phyloP scores from a whole-genome alignment of 768 basidiomycete genomes.

The Plicaturopsis crispa region DNA sequence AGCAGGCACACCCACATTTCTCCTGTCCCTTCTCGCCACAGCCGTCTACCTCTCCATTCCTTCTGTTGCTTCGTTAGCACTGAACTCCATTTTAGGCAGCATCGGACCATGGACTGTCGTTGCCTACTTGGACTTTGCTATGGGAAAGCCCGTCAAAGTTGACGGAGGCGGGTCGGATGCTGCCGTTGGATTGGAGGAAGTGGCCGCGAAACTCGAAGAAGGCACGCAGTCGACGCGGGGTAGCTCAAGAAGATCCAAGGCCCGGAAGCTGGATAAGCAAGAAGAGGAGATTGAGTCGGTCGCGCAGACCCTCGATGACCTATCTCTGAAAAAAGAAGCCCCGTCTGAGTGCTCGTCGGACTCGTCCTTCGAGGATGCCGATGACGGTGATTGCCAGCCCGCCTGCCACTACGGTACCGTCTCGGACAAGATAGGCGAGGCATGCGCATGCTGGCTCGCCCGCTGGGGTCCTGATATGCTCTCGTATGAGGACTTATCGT shows the following conservation, averaged over 20 bases:
- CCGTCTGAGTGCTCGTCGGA: slow-evolving; percentile 13
- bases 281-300: slow-evolving; percentile 1
- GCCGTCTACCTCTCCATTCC: slow-evolving; percentile 83
- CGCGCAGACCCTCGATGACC: slow-evolving; percentile 6
- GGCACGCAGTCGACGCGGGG: not conserved
- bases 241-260: not conserved
- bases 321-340: slow-evolving; percentile 13
- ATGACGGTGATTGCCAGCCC: slow-evolving; percentile 17
- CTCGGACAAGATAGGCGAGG: slow-evolving; percentile 88
- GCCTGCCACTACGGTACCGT: slow-evolving; percentile 79
- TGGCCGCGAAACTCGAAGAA: slow-evolving; percentile 41
- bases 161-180: slow-evolving; percentile 41
- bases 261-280: not conserved
- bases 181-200: slow-evolving; percentile 62
- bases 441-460: slow-evolving; percentile 79
- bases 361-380: slow-evolving; percentile 15
- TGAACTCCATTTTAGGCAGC: slow-evolving; percentile 63
- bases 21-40: slow-evolving; percentile 83
- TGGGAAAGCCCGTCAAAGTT: slow-evolving; percentile 54
- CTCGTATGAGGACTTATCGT: slow-evolving; percentile 38
- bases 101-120: slow-evolving; percentile 74
- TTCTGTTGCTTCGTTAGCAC: slow-evolving; percentile 63
- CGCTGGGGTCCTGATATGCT: slow-evolving; percentile 83
- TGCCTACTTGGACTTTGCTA: slow-evolving; percentile 76
- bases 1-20: slow-evolving; percentile 70